Percentiles rank a stretch among this genome's conserved stretches.
These are phyloP conservation scores for Aphanomyces stellatus DNA, from an alignment of 352 stramenopile genomes.

Conservation along the genomic window DNA sequence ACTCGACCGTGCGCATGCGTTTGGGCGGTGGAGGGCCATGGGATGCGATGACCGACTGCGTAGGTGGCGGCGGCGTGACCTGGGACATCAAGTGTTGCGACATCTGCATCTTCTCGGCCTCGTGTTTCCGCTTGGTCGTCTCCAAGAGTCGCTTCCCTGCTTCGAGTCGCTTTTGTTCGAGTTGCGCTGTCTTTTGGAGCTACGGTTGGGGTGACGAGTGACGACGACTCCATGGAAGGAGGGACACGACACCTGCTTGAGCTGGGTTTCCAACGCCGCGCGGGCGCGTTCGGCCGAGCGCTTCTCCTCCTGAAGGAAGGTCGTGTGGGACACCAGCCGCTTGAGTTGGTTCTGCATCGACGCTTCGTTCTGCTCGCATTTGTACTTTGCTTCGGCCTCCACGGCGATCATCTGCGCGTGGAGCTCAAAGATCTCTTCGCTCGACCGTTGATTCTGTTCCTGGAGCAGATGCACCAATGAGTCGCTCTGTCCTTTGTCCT, in stretches of 20 bases:
- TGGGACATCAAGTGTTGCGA: not conserved
- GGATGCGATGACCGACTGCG: too few relatives aligned
- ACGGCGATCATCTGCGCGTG: not conserved
- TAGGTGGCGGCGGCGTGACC: not conserved
- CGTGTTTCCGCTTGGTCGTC: conserved; percentile 7
- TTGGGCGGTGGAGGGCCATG: not conserved
- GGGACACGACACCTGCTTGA: not conserved
- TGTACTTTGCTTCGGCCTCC: conserved; percentile 8
- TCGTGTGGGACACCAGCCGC: not conserved
- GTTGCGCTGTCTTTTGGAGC: not conserved
- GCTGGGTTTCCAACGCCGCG: not conserved
- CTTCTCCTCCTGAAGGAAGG: conserved; percentile 11
- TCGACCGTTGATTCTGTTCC: not conserved
- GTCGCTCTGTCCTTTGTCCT: conserved; percentile 9
- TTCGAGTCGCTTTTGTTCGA: conserved; percentile 12
- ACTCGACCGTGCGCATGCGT: not conserved
- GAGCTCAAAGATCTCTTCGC: conserved; percentile 11
- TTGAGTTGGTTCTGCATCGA: conserved; percentile 2
- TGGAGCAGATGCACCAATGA: conserved; percentile 2
- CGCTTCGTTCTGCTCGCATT: conserved; percentile 10
- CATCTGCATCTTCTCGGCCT: conserved; percentile 4
- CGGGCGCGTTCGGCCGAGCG: not conserved
- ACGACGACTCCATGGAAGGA: not conserved
- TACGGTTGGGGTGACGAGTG: not conserved
- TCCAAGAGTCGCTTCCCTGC: not conserved